Conservation (phyloP, 2,329 filamentous ascomycete genomes). For the Diaporthe australafricana region DNA sequence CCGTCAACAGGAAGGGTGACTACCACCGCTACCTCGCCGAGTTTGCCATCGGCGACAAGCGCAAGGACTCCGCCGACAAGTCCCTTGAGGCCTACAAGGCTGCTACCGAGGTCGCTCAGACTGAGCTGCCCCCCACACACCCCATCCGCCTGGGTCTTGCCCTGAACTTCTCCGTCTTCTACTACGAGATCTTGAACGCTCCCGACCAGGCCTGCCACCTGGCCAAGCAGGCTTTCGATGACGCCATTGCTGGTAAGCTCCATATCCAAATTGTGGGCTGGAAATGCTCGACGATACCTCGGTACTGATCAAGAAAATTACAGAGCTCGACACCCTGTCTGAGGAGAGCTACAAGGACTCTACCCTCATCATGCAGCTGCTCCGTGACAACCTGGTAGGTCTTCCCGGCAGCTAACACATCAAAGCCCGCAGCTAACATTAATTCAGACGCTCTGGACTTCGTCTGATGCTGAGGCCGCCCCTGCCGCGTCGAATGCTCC, state of each 20-base stretch:
- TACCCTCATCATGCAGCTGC: conserved; percentile 97
- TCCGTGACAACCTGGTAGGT: conserved; percentile 92
- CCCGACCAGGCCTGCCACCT: conserved; percentile 98
- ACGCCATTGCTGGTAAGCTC: conserved; percentile 82
- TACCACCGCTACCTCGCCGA: conserved; percentile 99
- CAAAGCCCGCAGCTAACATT: conserved; percentile 45
- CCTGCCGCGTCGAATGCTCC: conserved; percentile 57
- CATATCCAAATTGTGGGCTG: not conserved
- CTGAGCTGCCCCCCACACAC: conserved; percentile 90
- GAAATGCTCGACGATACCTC: not conserved
- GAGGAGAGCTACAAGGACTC: conserved; percentile 99
- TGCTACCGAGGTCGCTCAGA: conserved; percentile 90
- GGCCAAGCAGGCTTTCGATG: conserved; percentile 95
- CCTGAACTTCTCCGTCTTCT: conserved; percentile 98
- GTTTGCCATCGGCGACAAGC: conserved; percentile 93
- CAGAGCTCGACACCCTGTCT: conserved; percentile 94
- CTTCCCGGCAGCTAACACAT: not conserved
- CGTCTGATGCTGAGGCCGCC: conserved; percentile 92
- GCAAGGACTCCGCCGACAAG: conserved; percentile 93
- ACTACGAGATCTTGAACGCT: conserved; percentile 99
- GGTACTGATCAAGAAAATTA: conserved; percentile 34
- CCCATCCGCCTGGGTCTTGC: conserved; percentile 93
- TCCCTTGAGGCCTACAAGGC: conserved; percentile 97
- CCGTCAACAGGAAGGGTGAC: conserved; percentile 87
- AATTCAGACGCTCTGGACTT: conserved; percentile 95